Base-by-base conservation (phyloP, 495 filamentous ascomycete species). In the Eremomyces bilateralis region DNA sequence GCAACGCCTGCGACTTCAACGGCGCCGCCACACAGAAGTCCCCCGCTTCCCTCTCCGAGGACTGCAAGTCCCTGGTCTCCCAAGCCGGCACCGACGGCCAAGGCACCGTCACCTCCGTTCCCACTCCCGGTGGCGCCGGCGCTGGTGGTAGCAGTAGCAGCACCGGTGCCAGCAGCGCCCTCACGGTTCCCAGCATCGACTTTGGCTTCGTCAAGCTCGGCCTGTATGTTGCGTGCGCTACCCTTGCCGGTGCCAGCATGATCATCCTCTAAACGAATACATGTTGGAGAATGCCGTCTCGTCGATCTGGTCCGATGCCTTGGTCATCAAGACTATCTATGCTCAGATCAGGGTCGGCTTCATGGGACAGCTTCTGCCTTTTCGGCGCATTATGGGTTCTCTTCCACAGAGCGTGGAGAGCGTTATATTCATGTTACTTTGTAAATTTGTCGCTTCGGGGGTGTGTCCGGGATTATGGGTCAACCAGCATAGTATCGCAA, bases 231-330 rank as follows among this genome's bases (percentile, higher is more conserved):
- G 44, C 76, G 25, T 66, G 65, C 21, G 80, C 80, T 18, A 55
- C 71, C 46, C 53, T 69, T 20, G 66, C 73, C 24, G 81, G 79
- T 46, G 66, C 62, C 36, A 70, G 65, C 34, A 83, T 91, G 78
- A 59, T 85, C 36, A 47, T 82, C 44, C 53, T 91, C 53, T 91
- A 75, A 66, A 47, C n/a, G n/a, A n/a, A n/a, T n/a, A n/a, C n/a
- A n/a, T n/a, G n/a, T n/a, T n/a, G n/a, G 39, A n/a, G n/a, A n/a
- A n/a, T n/a, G n/a, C n/a, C n/a, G n/a, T n/a, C n/a, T n/a, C n/a
- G n/a, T n/a, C n/a, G n/a, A n/a, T n/a, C n/a, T n/a, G n/a, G n/a
- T n/a, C n/a, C n/a, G n/a, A n/a, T n/a, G n/a, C n/a, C n/a, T n/a
- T n/a, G n/a, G n/a, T n/a, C n/a, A n/a, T n/a, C n/a, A n/a, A n/a